Evolutionary conservation across 805 yeast genomes (phyloP).

Genomic region (Yarrowia divulgata): DNA sequence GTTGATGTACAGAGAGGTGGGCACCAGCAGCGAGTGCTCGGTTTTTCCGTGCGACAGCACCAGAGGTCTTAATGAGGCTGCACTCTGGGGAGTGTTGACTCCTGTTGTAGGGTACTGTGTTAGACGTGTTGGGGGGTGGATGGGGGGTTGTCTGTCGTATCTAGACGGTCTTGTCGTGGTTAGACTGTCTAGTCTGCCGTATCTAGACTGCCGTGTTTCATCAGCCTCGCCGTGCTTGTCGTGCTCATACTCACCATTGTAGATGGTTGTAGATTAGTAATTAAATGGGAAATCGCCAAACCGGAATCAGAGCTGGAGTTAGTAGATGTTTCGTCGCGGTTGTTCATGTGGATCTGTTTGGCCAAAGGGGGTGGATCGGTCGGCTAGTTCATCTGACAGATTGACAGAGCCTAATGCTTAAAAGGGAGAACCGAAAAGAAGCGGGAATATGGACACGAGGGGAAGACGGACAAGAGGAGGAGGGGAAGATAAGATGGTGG

Average conservation of each 20-base stretch:
- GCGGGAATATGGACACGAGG: neutral
- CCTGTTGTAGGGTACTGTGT: constrained; percentile 51
- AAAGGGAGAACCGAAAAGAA: neutral
- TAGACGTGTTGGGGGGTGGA: neutral
- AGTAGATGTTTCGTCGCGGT: constrained; percentile 1
- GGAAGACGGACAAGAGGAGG: no score
- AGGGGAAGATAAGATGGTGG: neutral
- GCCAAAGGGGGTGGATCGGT: neutral
- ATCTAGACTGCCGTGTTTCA: no score
- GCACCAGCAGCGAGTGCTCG: constrained; percentile 87
- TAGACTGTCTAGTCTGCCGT: neutral
- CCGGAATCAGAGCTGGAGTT: constrained; percentile 34
- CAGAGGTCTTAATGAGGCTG: constrained; percentile 75
- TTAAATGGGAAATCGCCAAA: constrained; percentile 25
- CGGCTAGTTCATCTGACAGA: no score
- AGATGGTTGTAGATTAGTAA: constrained; percentile 20
- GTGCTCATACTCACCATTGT: constrained; percentile 29
- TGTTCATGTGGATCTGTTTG: neutral
- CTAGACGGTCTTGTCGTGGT: no score
- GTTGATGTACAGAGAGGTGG: constrained; percentile 77
- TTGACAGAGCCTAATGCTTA: neutral
- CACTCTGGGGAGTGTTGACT: constrained; percentile 54
- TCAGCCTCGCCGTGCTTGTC: no score
- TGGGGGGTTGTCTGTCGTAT: no score
- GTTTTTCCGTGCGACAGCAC: constrained; percentile 83